These are phyloP conservation scores for Ophiocordyceps australis DNA, from an alignment of 2,329 filamentous ascomycete species.

Conservation along the genomic window DNA sequence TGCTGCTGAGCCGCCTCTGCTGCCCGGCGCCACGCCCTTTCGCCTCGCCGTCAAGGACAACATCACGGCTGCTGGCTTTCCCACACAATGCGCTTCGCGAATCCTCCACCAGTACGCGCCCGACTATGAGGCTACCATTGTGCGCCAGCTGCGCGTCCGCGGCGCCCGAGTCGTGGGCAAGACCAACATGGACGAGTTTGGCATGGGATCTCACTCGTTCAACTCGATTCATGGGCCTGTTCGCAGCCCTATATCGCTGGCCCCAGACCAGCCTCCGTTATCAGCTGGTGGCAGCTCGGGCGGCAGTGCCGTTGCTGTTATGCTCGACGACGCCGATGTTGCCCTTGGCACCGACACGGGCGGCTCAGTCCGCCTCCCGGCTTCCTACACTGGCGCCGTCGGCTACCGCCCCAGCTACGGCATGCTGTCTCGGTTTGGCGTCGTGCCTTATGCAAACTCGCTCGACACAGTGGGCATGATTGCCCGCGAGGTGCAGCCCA, in stretches of 20 bases:
- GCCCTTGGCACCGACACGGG: conserved; percentile 90
- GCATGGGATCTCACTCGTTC: conserved; percentile 76
- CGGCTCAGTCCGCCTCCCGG: conserved; percentile 72
- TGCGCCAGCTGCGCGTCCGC: conserved; percentile 43
- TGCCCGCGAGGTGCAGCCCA: conserved; percentile 30
- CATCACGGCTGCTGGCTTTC: conserved; percentile 44
- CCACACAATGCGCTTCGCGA: conserved; percentile 69
- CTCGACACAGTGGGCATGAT: conserved; percentile 78
- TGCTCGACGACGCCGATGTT: conserved; percentile 32
- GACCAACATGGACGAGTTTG: conserved; percentile 90
- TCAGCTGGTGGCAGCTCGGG: conserved; percentile 85
- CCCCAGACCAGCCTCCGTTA: conserved; percentile 14
- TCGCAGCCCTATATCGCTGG: conserved; percentile 22
- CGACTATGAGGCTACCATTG: conserved; percentile 70
- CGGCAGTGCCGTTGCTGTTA: conserved; percentile 77
- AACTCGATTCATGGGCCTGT: conserved; percentile 54
- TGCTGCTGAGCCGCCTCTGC: conserved; percentile 4
- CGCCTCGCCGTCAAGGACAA: conserved; percentile 58
- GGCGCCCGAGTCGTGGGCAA: conserved; percentile 55
- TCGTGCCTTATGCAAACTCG: conserved; percentile 84
- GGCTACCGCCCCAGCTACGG: conserved; percentile 91
- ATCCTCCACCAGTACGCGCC: conserved; percentile 55
- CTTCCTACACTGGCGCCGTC: conserved; percentile 66
- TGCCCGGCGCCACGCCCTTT: conserved; percentile 13
- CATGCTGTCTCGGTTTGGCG: conserved; percentile 66